Conservation (phyloP, 106 monocot species). For the Alisma plantagoaquatica region DNA sequence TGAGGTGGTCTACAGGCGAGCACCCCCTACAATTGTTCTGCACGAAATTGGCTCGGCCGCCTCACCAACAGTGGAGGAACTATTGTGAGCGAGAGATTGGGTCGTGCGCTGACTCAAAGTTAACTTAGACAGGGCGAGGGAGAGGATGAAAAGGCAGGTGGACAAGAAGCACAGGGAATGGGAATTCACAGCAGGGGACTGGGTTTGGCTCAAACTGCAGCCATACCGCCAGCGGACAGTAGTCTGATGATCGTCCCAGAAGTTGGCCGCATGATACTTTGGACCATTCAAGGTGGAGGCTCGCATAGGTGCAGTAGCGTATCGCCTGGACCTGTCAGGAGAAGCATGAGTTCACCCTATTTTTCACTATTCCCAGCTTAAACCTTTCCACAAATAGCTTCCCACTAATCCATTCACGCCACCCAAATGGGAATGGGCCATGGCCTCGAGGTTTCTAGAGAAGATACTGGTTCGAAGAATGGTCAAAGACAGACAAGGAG, state of each 20-base stretch:
- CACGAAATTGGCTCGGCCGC: too few relatives aligned
- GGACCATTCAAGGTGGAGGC: background rate
- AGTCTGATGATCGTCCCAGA: background rate
- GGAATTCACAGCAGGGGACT: background rate
- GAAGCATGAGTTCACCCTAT: background rate
- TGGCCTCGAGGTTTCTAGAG: background rate
- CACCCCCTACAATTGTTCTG: too few relatives aligned
- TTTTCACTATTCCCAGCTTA: background rate
- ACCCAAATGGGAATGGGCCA: background rate
- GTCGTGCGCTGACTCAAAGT: background rate
- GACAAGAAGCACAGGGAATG: background rate
- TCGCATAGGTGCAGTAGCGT: background rate
- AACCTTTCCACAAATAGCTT: background rate
- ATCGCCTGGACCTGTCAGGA: background rate
- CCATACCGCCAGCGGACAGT: background rate
- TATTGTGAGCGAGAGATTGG: background rate
- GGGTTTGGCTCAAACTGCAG: background rate
- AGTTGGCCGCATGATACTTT: background rate
- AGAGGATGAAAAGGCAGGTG: background rate
- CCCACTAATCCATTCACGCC: background rate
- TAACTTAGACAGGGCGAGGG: background rate
- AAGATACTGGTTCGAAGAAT: background rate
- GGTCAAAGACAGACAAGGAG: background rate
- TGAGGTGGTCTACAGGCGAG: too few relatives aligned
- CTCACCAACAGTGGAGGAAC: too few relatives aligned